phyloP scores from a whole-genome alignment of 2,329 filamentous ascomycete genomes.

The Polychaeton citri region DNA sequence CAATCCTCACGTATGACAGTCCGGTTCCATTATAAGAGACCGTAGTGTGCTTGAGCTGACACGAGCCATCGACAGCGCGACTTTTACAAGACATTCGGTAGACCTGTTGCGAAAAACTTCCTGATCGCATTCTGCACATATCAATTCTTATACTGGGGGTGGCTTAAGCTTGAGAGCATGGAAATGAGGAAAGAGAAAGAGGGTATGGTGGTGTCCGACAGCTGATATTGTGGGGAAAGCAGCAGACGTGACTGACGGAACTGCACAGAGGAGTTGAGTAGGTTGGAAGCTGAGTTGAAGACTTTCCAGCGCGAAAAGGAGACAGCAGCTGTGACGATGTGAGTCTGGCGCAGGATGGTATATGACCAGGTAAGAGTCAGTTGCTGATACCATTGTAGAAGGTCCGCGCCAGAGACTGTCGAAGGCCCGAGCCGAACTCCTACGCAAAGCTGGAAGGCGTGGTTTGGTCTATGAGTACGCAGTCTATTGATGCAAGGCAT shows the following conservation, averaged over 20 bases:
- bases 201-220: constrained; percentile 25
- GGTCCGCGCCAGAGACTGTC: no score
- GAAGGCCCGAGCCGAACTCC: no score
- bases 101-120: constrained; percentile 60
- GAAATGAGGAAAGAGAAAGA: constrained; percentile 50
- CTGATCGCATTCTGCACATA: constrained; percentile 66
- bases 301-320: background rate
- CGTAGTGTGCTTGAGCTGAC: background rate
- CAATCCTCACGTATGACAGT: constrained; percentile 13
- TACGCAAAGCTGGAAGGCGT: no score
- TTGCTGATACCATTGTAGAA: no score
- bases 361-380: no score
- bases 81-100: constrained; percentile 64
- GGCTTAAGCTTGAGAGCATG: constrained; percentile 60
- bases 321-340: no score
- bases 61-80: constrained; percentile 34
- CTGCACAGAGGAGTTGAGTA: background rate
- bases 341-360: no score
- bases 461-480: no score
- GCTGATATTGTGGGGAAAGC: background rate
- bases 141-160: constrained; percentile 61
- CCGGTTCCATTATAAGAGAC: background rate
- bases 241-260: background rate
- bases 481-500: no score
- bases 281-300: background rate